Percentiles rank a stretch among this genome's conserved stretches.
Evolutionary conservation across 2,329 filamentous ascomycete species (phyloP).

Genomic region (Ceratocystis lukuohia): DNA sequence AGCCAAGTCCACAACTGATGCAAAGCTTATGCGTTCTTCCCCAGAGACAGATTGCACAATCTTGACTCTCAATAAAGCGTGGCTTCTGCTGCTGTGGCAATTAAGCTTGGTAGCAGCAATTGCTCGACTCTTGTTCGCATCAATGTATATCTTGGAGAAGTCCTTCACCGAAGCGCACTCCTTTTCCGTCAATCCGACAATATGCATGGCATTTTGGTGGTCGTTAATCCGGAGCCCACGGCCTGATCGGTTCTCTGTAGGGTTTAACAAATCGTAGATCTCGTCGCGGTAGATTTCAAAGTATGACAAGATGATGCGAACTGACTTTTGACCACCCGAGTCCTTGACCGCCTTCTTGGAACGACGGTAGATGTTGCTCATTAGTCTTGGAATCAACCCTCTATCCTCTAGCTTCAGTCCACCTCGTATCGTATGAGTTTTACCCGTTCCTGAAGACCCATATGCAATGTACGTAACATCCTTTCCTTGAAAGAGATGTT

Average conservation of each 20-base stretch:
- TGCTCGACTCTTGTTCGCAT: conserved; percentile 79
- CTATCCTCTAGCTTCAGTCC: conserved; percentile 74
- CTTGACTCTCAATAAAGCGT: conserved; percentile 84
- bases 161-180: conserved; percentile 75
- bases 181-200: conserved; percentile 73
- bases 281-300: conserved; percentile 98
- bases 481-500: conserved; percentile 79
- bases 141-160: conserved; percentile 79
- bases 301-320: conserved; percentile 70
- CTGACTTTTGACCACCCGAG: conserved; percentile 51
- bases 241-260: conserved; percentile 71
- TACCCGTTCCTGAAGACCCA: conserved; percentile 83
- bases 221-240: conserved; percentile 72
- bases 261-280: conserved; percentile 79
- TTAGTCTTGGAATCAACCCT: conserved; percentile 72
- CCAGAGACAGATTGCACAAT: conserved; percentile 62
- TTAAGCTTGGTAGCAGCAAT: conserved; percentile 88
- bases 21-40: conserved; percentile 61
- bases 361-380: conserved; percentile 74
- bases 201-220: conserved; percentile 73
- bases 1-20: conserved; percentile 86
- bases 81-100: conserved; percentile 76
- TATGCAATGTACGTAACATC: conserved; percentile 88
- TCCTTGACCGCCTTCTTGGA: conserved; percentile 79
- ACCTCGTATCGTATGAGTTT: conserved; percentile 92